phyloP scores from a whole-genome alignment of 192 early-diverging fungal genomes.

The Coemansia sp. region DNA sequence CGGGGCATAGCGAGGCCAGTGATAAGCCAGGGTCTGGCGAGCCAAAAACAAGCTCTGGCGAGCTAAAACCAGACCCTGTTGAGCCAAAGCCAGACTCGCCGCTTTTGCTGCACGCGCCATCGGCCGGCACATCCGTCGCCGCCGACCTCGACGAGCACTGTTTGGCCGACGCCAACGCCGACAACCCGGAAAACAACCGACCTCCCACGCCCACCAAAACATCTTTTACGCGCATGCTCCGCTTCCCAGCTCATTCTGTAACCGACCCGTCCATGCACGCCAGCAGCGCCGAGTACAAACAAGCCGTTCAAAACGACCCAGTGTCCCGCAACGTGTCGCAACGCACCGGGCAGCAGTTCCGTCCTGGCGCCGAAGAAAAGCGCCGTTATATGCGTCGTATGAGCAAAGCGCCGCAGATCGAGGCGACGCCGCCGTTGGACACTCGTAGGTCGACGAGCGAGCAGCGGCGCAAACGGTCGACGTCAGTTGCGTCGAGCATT shows the following conservation, averaged over 20 bases:
- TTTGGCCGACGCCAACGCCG: conserved; percentile 51
- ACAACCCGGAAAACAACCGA: conserved; percentile 54
- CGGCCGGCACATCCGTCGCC: conserved; percentile 47
- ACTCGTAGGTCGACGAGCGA: conserved; percentile 11
- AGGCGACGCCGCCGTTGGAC: not conserved
- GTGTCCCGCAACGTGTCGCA: conserved; percentile 50
- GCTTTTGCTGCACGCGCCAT: conserved; percentile 34
- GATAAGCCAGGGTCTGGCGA: not conserved
- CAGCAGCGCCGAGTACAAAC: conserved; percentile 36
- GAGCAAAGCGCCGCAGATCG: conserved; percentile 53
- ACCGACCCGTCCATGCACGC: conserved; percentile 17
- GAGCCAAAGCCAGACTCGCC: conserved; percentile 2
- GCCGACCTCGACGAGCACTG: conserved; percentile 51
- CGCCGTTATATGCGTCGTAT: conserved; percentile 44
- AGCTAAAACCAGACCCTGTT: too few relatives aligned
- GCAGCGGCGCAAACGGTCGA: not conserved
- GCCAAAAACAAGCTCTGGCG: too few relatives aligned
- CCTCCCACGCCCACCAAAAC: conserved; percentile 52
- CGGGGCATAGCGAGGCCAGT: conserved; percentile 5
- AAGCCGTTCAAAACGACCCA: conserved; percentile 36
- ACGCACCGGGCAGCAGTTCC: conserved; percentile 46
- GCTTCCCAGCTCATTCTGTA: conserved; percentile 21
- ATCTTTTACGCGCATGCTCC: conserved; percentile 45
- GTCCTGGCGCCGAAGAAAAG: conserved; percentile 48
- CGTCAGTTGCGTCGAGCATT: not conserved